Evolutionary conservation across 495 filamentous ascomycete species (phyloP).

Genomic region (Daldinia bambusicola): DNA sequence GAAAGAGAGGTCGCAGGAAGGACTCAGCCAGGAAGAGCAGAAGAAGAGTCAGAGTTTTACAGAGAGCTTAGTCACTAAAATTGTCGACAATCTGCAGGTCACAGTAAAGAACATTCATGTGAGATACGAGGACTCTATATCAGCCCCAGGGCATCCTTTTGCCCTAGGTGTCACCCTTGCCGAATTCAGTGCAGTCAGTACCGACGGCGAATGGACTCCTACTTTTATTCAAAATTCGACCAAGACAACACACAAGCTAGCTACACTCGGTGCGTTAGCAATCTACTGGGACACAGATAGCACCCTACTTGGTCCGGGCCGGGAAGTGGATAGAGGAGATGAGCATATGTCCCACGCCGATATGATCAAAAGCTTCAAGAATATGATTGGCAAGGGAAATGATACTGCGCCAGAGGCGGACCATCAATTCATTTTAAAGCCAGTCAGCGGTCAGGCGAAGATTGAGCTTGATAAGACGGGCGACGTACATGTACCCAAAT

Average conservation of each 20-base stretch:
- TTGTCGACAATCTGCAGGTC: conserved; percentile 97
- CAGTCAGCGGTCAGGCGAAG: conserved; percentile 90
- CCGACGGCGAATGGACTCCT: conserved; percentile 90
- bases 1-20: conserved; percentile 89
- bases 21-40: conserved; percentile 92
- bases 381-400: conserved; percentile 77
- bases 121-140: conserved; percentile 96
- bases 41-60: conserved; percentile 97
- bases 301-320: conserved; percentile 79
- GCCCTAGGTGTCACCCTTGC: conserved; percentile 89
- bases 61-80: conserved; percentile 90
- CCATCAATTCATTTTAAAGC: conserved; percentile 95
- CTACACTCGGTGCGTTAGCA: conserved; percentile 84
- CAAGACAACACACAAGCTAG: conserved; percentile 88
- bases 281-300: conserved; percentile 99
- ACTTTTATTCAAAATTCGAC: conserved; percentile 91
- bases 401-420: conserved; percentile 54
- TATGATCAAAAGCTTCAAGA: conserved; percentile 77
- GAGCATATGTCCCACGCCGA: conserved; percentile 67
- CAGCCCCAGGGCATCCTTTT: conserved; percentile 94
- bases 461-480: conserved; percentile 93
- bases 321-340: conserved; percentile 68
- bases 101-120: conserved; percentile 98
- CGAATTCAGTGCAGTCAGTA: conserved; percentile 96
- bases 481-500: conserved; percentile 79